phyloP scores from a whole-genome alignment of 441 rosid genomes.

The Gossypium aridum region DNA sequence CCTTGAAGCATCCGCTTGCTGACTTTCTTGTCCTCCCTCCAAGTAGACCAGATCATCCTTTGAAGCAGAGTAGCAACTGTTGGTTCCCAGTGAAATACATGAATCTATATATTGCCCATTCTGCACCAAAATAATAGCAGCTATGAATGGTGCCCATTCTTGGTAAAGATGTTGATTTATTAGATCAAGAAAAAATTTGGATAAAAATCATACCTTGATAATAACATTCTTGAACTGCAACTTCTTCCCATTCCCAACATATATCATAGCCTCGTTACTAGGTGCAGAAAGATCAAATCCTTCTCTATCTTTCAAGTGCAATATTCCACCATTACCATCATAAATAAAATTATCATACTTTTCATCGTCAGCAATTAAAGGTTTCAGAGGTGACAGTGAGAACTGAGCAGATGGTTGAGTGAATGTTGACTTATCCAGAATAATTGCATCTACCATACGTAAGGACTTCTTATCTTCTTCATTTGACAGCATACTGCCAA shows the following conservation, averaged over 20 bases:
- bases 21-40: constrained; percentile 46
- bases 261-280: constrained; percentile 68
- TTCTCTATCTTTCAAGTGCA: constrained; percentile 65
- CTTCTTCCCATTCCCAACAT: constrained; percentile 72
- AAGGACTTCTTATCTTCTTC: constrained; percentile 59
- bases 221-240: constrained; percentile 82
- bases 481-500: constrained; percentile 60
- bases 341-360: constrained; percentile 66
- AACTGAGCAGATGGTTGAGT: constrained; percentile 61
- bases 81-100: constrained; percentile 72
- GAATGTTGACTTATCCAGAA: constrained; percentile 58
- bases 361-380: constrained; percentile 82
- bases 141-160: constrained; percentile 10
- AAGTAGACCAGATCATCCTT: constrained; percentile 60
- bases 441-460: constrained; percentile 51
- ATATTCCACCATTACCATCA: constrained; percentile 86
- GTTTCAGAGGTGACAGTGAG: constrained; percentile 72
- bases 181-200: too few species aligned
- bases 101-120: constrained; percentile 89
- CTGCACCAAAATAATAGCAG: constrained; percentile 32
- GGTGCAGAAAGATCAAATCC: constrained; percentile 58
- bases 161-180: neutral
- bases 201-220: constrained; percentile 90
- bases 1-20: constrained; percentile 25
- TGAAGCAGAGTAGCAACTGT: constrained; percentile 72